Conservation (phyloP, 441 rosid species). For the Breynia disticha region DNA sequence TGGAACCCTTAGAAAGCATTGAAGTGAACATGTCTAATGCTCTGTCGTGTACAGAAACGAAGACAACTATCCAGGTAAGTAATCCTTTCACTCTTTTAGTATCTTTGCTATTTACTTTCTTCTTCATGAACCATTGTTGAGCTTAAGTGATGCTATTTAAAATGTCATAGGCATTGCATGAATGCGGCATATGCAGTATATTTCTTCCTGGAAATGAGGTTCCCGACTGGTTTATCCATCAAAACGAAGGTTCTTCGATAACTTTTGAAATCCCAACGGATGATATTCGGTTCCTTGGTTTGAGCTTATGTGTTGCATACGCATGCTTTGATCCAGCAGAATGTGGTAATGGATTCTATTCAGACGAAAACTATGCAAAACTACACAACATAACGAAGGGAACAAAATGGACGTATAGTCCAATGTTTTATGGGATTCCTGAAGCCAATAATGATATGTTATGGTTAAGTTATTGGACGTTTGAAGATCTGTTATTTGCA, state of each 20-base stretch:
- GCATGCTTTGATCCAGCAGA: not conserved
- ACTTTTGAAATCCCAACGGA: constrained; percentile 5
- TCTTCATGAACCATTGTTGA: not conserved
- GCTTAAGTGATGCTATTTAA: not conserved
- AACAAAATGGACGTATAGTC: constrained; percentile 13
- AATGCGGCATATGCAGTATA: constrained; percentile 15
- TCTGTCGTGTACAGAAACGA: constrained; percentile 13
- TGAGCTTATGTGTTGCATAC: constrained; percentile 12
- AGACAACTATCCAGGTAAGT: constrained; percentile 13
- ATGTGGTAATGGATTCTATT: not conserved
- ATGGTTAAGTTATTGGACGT: constrained; percentile 19
- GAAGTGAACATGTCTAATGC: constrained; percentile 14
- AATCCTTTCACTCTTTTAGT: not conserved
- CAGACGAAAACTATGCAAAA: not conserved
- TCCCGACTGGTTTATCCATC: constrained; percentile 15
- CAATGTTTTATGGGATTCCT: constrained; percentile 14
- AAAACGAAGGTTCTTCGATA: constrained; percentile 3
- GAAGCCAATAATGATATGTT: constrained; percentile 7
- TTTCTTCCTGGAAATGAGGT: constrained; percentile 15
- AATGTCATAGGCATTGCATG: constrained; percentile 5
- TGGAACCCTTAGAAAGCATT: constrained; percentile 3
- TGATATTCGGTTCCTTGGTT: constrained; percentile 7
- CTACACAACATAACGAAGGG: constrained; percentile 7
- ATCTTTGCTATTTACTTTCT: not conserved
- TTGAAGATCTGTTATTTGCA: constrained; percentile 11